Evolutionary conservation across 345 rosid genomes (phyloP).

Genomic region (Durio zibethinus): DNA sequence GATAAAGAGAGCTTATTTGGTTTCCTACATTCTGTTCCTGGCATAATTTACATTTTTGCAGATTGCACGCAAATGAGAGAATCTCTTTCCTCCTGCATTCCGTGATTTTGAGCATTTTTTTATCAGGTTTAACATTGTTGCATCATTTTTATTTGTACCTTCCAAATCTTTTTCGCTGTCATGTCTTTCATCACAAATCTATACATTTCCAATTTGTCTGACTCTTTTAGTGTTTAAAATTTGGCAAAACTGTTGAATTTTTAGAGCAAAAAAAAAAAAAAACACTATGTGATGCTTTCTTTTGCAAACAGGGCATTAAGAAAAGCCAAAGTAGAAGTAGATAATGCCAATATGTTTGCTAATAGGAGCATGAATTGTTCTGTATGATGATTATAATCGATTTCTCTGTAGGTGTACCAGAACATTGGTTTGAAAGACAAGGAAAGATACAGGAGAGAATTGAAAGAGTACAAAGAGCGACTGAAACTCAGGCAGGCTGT

Average conservation of each 20-base stretch:
- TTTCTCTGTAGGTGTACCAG: slow-evolving; percentile 66
- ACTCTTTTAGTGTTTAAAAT: too few relatives aligned
- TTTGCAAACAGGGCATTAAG: too few relatives aligned
- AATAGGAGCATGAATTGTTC: too few relatives aligned
- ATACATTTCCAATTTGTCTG: background rate
- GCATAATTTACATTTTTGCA: background rate
- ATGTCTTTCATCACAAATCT: background rate
- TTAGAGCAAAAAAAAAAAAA: too few relatives aligned
- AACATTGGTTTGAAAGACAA: slow-evolving; percentile 75
- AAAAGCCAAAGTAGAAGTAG: too few relatives aligned
- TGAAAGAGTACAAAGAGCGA: slow-evolving; percentile 74
- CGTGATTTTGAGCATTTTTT: background rate
- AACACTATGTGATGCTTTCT: too few relatives aligned
- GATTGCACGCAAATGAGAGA: background rate
- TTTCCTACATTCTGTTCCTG: background rate
- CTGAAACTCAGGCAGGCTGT: slow-evolving; percentile 31
- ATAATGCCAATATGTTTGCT: too few relatives aligned
- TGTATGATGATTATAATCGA: too few relatives aligned
- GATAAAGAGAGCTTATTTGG: background rate
- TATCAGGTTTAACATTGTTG: background rate
- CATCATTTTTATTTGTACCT: background rate
- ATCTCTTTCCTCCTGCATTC: too few relatives aligned
- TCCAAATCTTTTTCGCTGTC: background rate
- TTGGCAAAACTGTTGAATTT: too few relatives aligned
- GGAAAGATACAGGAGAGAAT: slow-evolving; percentile 77